Evolutionary conservation across 2,329 filamentous ascomycete species (phyloP).

Genomic region (Arthrobotrys sphaeroides): DNA sequence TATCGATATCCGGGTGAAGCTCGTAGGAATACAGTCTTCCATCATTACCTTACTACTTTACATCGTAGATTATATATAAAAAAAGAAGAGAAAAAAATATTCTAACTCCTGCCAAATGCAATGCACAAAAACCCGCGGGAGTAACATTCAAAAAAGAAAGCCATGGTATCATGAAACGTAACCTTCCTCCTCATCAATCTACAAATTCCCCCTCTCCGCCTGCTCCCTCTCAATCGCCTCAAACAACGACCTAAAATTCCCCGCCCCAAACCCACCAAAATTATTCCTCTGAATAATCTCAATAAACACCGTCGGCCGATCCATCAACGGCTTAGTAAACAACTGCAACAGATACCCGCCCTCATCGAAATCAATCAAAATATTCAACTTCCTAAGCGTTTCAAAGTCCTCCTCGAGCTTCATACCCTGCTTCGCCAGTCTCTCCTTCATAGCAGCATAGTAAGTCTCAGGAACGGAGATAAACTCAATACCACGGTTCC

Average conservation of each 20-base stretch:
- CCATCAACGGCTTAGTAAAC: conserved; percentile 80
- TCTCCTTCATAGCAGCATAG: conserved; percentile 78
- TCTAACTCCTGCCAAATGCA: conserved; percentile 28
- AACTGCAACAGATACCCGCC: conserved; percentile 79
- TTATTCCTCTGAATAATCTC: conserved; percentile 94
- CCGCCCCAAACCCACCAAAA: conserved; percentile 91
- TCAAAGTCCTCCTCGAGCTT: conserved; percentile 81
- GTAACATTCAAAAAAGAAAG: too few species aligned
- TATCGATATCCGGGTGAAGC: too few species aligned
- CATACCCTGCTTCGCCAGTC: conserved; percentile 68
- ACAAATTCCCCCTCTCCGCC: conserved; percentile 83
- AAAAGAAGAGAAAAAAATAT: conserved; percentile 4
- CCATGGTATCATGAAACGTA: conserved; percentile 29
- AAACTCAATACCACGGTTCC: conserved; percentile 89
- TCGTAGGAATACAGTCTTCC: not conserved
- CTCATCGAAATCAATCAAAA: conserved; percentile 95
- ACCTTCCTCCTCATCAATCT: conserved; percentile 34
- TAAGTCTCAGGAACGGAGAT: conserved; percentile 89
- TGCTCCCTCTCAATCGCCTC: conserved; percentile 96
- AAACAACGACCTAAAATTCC: conserved; percentile 94
- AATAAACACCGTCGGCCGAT: conserved; percentile 92
- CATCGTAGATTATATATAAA: too few species aligned
- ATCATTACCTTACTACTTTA: conserved; percentile 19
- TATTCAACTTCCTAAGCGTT: conserved; percentile 78
- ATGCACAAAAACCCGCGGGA: not conserved